These are phyloP conservation scores for Aulographum hederae DNA, from an alignment of 2,329 filamentous ascomycete species.

Conservation along the genomic window DNA sequence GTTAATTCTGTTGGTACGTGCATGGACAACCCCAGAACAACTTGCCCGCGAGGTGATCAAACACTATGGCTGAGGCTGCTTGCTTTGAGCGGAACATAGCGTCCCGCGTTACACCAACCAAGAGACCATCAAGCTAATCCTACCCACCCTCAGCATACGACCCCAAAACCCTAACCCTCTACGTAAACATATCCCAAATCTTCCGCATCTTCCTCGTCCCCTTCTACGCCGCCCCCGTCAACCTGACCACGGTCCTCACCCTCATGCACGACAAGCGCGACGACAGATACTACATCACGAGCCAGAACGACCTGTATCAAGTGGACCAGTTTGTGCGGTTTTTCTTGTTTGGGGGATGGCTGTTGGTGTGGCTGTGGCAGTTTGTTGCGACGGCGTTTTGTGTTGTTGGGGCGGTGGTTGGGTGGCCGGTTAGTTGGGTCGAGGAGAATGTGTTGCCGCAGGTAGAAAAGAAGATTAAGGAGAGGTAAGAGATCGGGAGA, in stretches of 20 bases:
- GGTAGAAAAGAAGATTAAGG: background rate
- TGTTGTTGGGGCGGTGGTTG: constrained; percentile 34
- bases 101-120: background rate
- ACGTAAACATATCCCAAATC: constrained; percentile 53
- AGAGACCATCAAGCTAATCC: background rate
- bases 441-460: constrained; percentile 21
- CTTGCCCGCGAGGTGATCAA: too few relatives aligned
- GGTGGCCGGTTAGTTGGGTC: constrained; percentile 31
- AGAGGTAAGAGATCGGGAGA: too few relatives aligned
- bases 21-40: too few relatives aligned
- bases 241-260: constrained; percentile 48
- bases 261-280: constrained; percentile 29
- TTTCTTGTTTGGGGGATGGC: constrained; percentile 39
- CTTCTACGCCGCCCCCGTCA: constrained; percentile 50
- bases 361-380: constrained; percentile 44
- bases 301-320: constrained; percentile 72
- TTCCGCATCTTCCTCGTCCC: constrained; percentile 60
- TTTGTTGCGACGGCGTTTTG: constrained; percentile 46
- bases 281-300: constrained; percentile 49
- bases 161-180: constrained; percentile 45
- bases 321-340: constrained; percentile 60
- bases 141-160: constrained; percentile 43
- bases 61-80: background rate
- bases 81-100: too few relatives aligned
- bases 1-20: constrained; percentile 41